Conservation (phyloP, 2,329 filamentous ascomycete species). For the Thermoascus crustaceus region DNA sequence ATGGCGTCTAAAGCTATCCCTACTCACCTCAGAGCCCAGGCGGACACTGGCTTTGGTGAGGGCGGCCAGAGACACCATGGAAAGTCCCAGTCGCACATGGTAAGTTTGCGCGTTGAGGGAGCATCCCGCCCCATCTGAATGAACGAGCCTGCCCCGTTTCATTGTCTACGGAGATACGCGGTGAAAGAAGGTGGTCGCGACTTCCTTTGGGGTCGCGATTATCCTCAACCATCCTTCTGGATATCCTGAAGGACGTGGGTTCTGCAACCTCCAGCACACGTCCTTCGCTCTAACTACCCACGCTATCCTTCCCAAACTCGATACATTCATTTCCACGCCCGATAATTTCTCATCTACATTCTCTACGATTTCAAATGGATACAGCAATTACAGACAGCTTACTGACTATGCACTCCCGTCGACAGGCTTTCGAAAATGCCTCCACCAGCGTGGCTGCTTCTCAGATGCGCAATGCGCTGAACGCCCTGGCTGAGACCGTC, state of each 20-base stretch:
- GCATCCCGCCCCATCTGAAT: no score
- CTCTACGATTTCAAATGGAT: neutral
- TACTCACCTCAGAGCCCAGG: constrained; percentile 64
- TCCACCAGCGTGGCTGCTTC: constrained; percentile 96
- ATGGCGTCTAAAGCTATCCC: constrained; percentile 77
- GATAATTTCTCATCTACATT: neutral
- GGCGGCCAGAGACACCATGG: constrained; percentile 43
- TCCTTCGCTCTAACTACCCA: no score
- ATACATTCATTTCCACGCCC: neutral
- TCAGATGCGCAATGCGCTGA: constrained; percentile 98
- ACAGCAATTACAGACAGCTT: neutral
- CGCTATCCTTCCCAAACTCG: no score
- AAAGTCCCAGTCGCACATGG: constrained; percentile 50
- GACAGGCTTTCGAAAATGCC: constrained; percentile 95
- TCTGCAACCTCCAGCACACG: no score
- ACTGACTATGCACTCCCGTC: neutral
- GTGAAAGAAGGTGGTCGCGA: no score
- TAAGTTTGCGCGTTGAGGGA: constrained; percentile 33
- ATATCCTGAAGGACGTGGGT: no score
- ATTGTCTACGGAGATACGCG: neutral
- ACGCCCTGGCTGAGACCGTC: constrained; percentile 83
- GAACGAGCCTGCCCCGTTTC: neutral
- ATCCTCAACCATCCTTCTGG: no score
- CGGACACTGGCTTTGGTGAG: constrained; percentile 34
- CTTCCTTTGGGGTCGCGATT: no score